A percentile compares a stretch with the other conserved stretches of the same genome.
Conservation (phyloP, 805 yeast species). For the Geotrichum ghanense region DNA sequence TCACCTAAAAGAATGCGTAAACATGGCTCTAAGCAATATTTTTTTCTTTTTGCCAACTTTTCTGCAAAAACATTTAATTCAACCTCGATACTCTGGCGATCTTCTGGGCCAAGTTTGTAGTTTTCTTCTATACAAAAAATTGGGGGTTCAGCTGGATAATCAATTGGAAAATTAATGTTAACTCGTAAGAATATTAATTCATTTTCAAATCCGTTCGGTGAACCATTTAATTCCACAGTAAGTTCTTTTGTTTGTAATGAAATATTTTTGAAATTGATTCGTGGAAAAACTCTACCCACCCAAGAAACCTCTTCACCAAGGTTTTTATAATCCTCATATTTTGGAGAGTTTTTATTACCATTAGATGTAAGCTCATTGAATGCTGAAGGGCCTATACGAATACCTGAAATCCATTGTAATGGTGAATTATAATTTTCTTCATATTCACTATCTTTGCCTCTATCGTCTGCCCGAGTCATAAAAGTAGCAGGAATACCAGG, state of each 20-base stretch:
- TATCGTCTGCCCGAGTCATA: conserved; percentile 13
- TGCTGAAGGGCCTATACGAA: conserved; percentile 53
- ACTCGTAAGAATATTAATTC: conserved; percentile 55
- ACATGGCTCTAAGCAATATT: conserved; percentile 72
- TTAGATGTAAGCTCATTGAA: conserved; percentile 12
- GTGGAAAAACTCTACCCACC: conserved; percentile 83
- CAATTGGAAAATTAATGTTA: conserved; percentile 55
- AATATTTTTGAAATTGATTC: conserved; percentile 73
- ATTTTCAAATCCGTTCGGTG: conserved; percentile 44
- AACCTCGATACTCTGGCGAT: conserved; percentile 38
- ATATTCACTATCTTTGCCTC: conserved; percentile 19
- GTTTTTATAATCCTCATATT: conserved; percentile 32
- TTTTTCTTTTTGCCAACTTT: conserved; percentile 43
- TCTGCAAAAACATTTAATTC: conserved; percentile 44
- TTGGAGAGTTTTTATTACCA: conserved; percentile 19
- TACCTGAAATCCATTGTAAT: conserved; percentile 89
- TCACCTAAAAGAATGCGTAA: conserved; percentile 76
- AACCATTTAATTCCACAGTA: conserved; percentile 69
- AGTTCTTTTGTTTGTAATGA: conserved; percentile 79
- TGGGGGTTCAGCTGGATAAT: conserved; percentile 58
- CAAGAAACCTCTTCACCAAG: conserved; percentile 85
- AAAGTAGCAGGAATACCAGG: conserved; percentile 7
- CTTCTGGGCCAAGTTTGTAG: conserved; percentile 44
- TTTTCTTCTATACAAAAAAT: conserved; percentile 66
- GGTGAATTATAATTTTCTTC: conserved; percentile 38